Percentiles rank a stretch among this genome's conserved stretches.
Evolutionary conservation across 345 rosid species (phyloP).

Genomic region (Excoecaria agallocha): DNA sequence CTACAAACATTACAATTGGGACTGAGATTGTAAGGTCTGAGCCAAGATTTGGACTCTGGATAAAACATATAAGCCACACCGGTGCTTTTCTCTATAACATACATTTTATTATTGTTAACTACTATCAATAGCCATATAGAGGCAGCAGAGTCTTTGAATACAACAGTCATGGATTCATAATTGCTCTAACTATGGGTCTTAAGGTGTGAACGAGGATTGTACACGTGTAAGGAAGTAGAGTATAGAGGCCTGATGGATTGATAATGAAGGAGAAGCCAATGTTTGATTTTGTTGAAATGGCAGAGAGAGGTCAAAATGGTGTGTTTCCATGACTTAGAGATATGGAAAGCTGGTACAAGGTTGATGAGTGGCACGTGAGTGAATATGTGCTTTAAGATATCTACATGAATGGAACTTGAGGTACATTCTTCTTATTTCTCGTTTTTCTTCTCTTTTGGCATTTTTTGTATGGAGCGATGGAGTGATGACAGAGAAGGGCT

Average conservation of each 20-base stretch:
- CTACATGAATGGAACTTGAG: conserved; percentile 45
- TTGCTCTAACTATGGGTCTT: conserved; percentile 45
- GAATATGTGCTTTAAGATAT: conserved; percentile 49
- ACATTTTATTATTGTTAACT: conserved; percentile 30
- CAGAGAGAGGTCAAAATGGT: conserved; percentile 66
- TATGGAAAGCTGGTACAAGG: conserved; percentile 55
- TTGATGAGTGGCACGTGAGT: conserved; percentile 54
- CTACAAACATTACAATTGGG: conserved; percentile 27
- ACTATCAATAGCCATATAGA: conserved; percentile 66
- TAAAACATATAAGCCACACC: conserved; percentile 49
- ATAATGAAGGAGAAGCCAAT: conserved; percentile 63
- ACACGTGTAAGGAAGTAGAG: conserved; percentile 42
- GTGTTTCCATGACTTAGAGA: conserved; percentile 65
- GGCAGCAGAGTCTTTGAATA: conserved; percentile 48
- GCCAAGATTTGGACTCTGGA: conserved; percentile 51
- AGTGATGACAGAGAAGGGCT: too few species aligned
- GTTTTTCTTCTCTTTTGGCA: too few species aligned
- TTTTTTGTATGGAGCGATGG: too few species aligned
- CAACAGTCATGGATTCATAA: conserved; percentile 55
- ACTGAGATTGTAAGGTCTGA: conserved; percentile 42
- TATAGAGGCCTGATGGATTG: conserved; percentile 43
- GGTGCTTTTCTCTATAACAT: conserved; percentile 51
- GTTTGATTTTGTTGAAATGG: conserved; percentile 38
- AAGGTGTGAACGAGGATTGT: conserved; percentile 63
- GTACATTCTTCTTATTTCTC: background rate